Evolutionary conservation across 768 basidiomycete genomes (phyloP), one percentile per base, ranked within the genome.

Genomic region (Trametes coccinea): DNA sequence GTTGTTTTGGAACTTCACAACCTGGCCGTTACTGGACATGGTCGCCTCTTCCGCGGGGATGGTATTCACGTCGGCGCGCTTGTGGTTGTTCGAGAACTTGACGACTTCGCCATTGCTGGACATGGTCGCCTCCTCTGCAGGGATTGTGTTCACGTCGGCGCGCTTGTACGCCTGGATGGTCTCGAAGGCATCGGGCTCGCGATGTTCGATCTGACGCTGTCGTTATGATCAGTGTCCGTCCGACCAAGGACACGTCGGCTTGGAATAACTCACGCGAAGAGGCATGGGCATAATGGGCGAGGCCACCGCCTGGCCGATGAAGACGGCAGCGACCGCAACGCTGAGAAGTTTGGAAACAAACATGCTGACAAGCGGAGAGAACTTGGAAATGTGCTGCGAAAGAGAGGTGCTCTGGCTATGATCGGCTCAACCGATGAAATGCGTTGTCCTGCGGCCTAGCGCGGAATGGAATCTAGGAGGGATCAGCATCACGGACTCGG

Each of bases 91-190:
- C 22, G 40, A 60, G 67, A 75, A 75, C 16, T 59, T 68, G 39
- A 60, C 69, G 61, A 75, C 70, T 4, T 62, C 60, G 27, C 77
- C 76, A 17, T 70, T 54, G 3, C 67, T 68, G 1, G 75, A 67
- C 60, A 70, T 75, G 40, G 71, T 66, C 0, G 75, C 43, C 1
- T 59, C 56, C 48, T 76, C 73, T 10, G 69, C 72, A 3, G 76
- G 74, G 53, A 75, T 70, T 53, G 68, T 67, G 60, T 68, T 73
- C 33, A 63, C 48, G 9, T 67, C 66, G 30, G 68, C 70, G 62
- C 60, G 72, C 71, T 53, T 69, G 71, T 82, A 84, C 17, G 78
- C 78, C 13, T 69, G 75, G 49, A 85, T 82, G 7, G 70, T 73
- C 48, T 78, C 74, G 43, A 82, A 70, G 4, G 76, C 73, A 31